A percentile compares a stretch with the other conserved stretches of the same genome.
These are phyloP conservation scores for Deinandra increscens DNA, from an alignment of 129 eudicot genomes.

Conservation along the genomic window DNA sequence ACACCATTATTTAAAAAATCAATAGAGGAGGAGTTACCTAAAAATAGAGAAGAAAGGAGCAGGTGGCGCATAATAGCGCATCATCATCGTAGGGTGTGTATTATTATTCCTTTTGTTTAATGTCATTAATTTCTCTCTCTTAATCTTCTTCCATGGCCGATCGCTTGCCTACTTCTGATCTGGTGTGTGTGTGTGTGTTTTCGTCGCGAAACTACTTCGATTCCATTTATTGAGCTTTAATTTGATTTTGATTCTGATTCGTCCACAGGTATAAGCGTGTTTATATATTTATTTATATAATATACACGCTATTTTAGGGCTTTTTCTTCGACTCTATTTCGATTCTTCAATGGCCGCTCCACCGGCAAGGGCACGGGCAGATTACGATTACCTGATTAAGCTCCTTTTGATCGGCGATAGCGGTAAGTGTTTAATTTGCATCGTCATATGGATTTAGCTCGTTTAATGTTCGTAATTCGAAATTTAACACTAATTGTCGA, in stretches of 20 bases:
- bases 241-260: constrained; percentile 7
- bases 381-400: constrained; percentile 60
- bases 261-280: constrained; percentile 22
- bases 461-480: neutral
- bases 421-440: constrained; percentile 30
- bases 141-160: constrained; percentile 16
- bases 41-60: constrained; percentile 15
- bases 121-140: constrained; percentile 13
- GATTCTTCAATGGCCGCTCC: constrained; percentile 53
- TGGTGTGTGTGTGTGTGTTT: constrained; percentile 36
- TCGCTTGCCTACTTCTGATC: constrained; percentile 25
- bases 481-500: neutral
- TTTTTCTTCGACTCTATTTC: constrained; percentile 21
- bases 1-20: constrained; percentile 20
- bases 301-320: constrained; percentile 25
- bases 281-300: constrained; percentile 1
- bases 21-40: neutral
- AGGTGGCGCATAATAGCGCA: constrained; percentile 43
- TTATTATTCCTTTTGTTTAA: constrained; percentile 14
- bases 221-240: constrained; percentile 8
- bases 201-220: neutral
- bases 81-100: constrained; percentile 29
- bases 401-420: constrained; percentile 63
- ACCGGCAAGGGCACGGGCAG: constrained; percentile 60
- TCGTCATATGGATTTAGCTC: constrained; percentile 3